Conservation (phyloP, 2,329 filamentous ascomycete genomes). For the Phyllosticta citrichinensis region DNA sequence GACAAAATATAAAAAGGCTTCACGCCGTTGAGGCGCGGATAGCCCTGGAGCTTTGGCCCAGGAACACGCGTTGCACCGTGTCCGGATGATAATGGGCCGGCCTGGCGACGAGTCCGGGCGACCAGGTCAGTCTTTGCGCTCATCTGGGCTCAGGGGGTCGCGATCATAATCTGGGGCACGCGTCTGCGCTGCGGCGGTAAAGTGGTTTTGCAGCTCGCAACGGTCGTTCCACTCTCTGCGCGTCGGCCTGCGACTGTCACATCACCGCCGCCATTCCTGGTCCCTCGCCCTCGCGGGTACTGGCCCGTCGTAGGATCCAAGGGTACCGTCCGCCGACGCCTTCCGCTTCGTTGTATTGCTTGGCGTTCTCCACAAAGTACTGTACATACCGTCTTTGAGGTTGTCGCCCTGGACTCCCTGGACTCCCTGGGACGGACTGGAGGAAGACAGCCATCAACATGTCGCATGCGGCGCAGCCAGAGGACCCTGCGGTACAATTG, state of each 20-base stretch:
- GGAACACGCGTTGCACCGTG: neutral
- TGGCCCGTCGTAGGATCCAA: neutral
- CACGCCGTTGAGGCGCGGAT: neutral
- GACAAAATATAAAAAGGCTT: neutral
- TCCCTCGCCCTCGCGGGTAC: neutral
- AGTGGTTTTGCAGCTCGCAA: neutral
- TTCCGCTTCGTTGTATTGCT: neutral
- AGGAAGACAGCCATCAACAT: neutral
- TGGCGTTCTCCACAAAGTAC: neutral
- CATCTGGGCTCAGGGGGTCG: neutral
- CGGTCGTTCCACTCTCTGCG: neutral
- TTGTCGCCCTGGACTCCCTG: no score
- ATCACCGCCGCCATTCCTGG: constrained; percentile 4
- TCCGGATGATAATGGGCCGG: neutral
- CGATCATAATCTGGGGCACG: neutral
- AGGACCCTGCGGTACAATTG: neutral
- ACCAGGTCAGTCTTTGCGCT: neutral
- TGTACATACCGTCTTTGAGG: no score
- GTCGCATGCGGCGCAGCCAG: neutral
- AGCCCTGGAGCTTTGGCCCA: neutral
- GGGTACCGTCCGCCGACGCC: neutral
- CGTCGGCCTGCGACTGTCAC: constrained; percentile 1
- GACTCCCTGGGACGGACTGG: no score
- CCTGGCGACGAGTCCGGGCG: neutral
- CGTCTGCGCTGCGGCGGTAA: neutral